A percentile compares a stretch with the other conserved stretches of the same genome.
These are phyloP conservation scores for Furcasterigmium sp. DNA, from an alignment of 2,329 filamentous ascomycete species.

Conservation along the genomic window DNA sequence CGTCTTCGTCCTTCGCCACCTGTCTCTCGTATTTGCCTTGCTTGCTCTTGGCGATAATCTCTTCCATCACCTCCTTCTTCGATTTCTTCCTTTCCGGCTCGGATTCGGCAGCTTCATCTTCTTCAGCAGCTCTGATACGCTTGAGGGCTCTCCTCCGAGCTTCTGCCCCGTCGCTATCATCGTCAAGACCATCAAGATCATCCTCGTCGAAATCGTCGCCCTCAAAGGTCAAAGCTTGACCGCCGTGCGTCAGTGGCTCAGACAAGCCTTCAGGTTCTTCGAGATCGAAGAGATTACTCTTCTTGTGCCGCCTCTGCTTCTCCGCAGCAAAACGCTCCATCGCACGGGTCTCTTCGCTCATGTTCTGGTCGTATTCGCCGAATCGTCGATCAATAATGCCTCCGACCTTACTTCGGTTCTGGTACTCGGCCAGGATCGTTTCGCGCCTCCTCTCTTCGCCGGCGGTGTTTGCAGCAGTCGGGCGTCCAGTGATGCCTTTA, in stretches of 20 bases:
- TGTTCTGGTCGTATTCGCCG: slow-evolving; percentile 88
- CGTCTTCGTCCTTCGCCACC: slow-evolving; percentile 86
- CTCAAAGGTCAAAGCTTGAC: slow-evolving; percentile 65
- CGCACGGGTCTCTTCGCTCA: slow-evolving; percentile 91
- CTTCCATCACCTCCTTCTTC: slow-evolving; percentile 96
- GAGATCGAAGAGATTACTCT: slow-evolving; percentile 79
- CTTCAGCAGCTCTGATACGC: slow-evolving; percentile 44
- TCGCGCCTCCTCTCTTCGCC: slow-evolving; percentile 74
- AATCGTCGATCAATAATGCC: slow-evolving; percentile 91
- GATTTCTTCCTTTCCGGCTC: slow-evolving; percentile 83
- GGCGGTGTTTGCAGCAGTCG: slow-evolving; percentile 76
- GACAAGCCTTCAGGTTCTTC: slow-evolving; percentile 74
- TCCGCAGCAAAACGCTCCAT: slow-evolving; percentile 86
- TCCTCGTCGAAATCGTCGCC: slow-evolving; percentile 70
- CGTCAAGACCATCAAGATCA: slow-evolving; percentile 60
- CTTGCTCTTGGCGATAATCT: slow-evolving; percentile 96
- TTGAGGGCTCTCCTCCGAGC: slow-evolving; percentile 51
- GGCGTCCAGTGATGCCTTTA: slow-evolving; percentile 64
- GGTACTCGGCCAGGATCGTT: slow-evolving; percentile 85
- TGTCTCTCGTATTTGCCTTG: slow-evolving; percentile 84
- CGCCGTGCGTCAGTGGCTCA: slow-evolving; percentile 77
- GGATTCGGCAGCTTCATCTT: slow-evolving; percentile 43
- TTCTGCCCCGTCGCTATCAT: slow-evolving; percentile 52
- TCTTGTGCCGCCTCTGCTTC: slow-evolving; percentile 74
- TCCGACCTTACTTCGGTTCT: slow-evolving; percentile 82